Base-by-base conservation (phyloP, 2,329 filamentous ascomycete species). In the Hypomyces perniciosus region DNA sequence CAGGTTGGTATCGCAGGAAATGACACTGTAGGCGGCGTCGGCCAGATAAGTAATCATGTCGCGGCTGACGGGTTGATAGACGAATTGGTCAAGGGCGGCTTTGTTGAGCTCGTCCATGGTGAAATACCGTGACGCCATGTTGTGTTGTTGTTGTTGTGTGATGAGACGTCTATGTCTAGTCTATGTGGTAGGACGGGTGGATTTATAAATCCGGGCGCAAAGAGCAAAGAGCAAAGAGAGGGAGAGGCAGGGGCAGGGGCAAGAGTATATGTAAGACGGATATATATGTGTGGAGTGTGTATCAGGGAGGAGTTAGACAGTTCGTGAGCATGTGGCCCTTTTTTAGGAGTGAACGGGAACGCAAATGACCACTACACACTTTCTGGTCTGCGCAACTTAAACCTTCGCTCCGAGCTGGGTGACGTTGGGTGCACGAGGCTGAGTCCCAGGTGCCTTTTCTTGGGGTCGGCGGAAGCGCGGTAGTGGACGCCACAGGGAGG, bases 31-130 rank as follows among this genome's bases (percentile, higher is more conserved):
- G 52, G 88, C 87, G 63, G 88, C 88, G 53, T 77, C 72, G 57
- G 88, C 86, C 54, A 93, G 80, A 71, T 89, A 88, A 53, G 74
- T 68, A 62, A 93, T 86, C 88, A 93, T 93, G 50, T 85, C 78
- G 60, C 78, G 78, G 64, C 78, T 83, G 57, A 93, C 88, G 8
- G 85, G 84, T 60, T 81, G 79, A 71, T 86, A 88, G 72, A 93
- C 81, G 67, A 93, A 92, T 62, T 87, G 80, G 62, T 91, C 86
- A 57, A 93, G 78, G 45, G 88, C 88, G 48, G 79, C 79, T 67
- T 84, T 81, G 75, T 90, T 90, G 64, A 83, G 77, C 69, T 82
- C 76, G 55, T 70, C 70, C 64, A 71, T 67, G 64, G 68, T 68
- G 62, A 80, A 69, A 54, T 68, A 68, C 66, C 69, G 65, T 61